phyloP scores from a whole-genome alignment of 139 green algal species.

The Chlorella vulgaris region DNA sequence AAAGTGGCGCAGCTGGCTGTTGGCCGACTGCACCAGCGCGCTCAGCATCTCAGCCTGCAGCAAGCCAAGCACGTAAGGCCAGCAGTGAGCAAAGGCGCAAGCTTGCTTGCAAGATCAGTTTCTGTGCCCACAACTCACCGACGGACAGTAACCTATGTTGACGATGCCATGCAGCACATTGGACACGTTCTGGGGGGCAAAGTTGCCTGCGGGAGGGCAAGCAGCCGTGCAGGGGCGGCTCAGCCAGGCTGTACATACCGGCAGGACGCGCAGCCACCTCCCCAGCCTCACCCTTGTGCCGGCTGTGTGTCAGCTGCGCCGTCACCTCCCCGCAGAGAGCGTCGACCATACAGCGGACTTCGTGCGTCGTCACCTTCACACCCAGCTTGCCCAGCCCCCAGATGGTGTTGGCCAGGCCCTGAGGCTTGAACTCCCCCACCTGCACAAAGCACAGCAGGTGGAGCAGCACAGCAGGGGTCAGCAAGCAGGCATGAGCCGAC shows the following conservation, averaged over 20 bases:
- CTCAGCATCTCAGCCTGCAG: slow-evolving; percentile 35
- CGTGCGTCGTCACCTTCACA: slow-evolving; percentile 19
- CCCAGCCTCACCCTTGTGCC: slow-evolving; percentile 24
- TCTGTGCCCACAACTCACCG: background rate
- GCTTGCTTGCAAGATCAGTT: background rate
- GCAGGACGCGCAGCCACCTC: background rate
- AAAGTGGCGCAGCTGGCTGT: slow-evolving; percentile 47
- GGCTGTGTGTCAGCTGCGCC: slow-evolving; percentile 21
- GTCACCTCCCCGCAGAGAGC: slow-evolving; percentile 11
- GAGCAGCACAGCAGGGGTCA: too few relatives aligned
- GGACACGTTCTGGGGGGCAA: slow-evolving; percentile 42
- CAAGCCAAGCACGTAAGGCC: background rate
- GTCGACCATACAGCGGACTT: slow-evolving; percentile 26
- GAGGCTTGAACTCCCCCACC: slow-evolving; percentile 28
- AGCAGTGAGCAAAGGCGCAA: background rate
- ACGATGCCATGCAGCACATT: slow-evolving; percentile 53
- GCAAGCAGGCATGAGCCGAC: too few relatives aligned
- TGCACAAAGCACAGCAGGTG: too few relatives aligned
- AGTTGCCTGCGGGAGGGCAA: slow-evolving; percentile 15
- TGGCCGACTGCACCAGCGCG: slow-evolving; percentile 36
- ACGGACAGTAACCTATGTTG: slow-evolving; percentile 9
- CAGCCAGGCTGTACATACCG: too few relatives aligned
- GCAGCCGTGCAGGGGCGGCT: background rate
- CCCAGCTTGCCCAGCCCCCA: slow-evolving; percentile 50
- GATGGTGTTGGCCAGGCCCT: slow-evolving; percentile 49